Percentiles rank a stretch among this genome's conserved stretches.
Evolutionary conservation across 176 grass and related monocot genomes (phyloP).

Genomic region (Hyparrhenia diplandra): DNA sequence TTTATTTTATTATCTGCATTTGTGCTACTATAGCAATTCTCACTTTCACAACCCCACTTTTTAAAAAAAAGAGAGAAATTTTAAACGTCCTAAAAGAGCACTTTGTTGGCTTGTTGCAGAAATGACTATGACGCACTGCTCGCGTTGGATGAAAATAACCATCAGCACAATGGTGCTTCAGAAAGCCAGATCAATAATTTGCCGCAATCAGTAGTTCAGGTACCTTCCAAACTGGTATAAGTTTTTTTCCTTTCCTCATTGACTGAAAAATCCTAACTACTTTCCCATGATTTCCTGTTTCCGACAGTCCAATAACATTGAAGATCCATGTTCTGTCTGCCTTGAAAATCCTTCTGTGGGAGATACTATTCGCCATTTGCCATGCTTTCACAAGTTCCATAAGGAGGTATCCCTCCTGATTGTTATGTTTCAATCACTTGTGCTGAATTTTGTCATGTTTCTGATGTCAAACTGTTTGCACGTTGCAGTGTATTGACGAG

Average conservation of each 20-base stretch:
- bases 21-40: neutral
- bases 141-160: slow-evolving; percentile 85
- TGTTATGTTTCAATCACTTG: neutral
- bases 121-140: slow-evolving; percentile 84
- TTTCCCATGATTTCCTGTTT: slow-evolving; percentile 6
- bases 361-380: slow-evolving; percentile 76
- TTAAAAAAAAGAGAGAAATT: neutral
- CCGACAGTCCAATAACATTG: slow-evolving; percentile 53
- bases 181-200: slow-evolving; percentile 77
- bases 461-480: slow-evolving; percentile 24
- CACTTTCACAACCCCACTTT: neutral
- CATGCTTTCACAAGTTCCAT: slow-evolving; percentile 94
- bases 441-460: neutral
- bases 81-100: neutral
- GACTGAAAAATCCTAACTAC: slow-evolving; percentile 1
- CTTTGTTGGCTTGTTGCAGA: slow-evolving; percentile 42
- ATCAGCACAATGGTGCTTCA: slow-evolving; percentile 86
- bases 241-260: neutral
- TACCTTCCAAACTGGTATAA: neutral
- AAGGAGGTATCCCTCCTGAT: slow-evolving; percentile 58
- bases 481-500: slow-evolving; percentile 70
- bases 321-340: slow-evolving; percentile 84
- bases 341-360: slow-evolving; percentile 66
- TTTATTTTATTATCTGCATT: slow-evolving; percentile 5
- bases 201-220: slow-evolving; percentile 79